Base-by-base conservation (phyloP, 495 filamentous ascomycete genomes). In the Letharia columbiana region DNA sequence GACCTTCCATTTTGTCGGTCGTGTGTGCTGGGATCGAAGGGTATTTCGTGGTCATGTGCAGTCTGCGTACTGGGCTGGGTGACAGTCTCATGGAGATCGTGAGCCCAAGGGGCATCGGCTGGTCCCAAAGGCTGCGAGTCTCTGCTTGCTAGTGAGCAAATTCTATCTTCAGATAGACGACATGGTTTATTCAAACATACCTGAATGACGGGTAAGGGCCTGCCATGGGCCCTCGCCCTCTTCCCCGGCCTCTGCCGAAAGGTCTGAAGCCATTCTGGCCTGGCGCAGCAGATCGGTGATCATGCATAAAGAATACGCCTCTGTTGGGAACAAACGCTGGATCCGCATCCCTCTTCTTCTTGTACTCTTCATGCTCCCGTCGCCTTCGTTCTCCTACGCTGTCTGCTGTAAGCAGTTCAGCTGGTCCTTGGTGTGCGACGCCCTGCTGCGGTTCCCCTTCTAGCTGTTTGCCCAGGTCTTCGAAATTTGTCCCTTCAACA, bases 301-400 rank as follows among this genome's bases (percentile, higher is more conserved):
- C 94, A 75, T 98, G 94, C 80, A 98, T 87, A 80, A 97, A 98
- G 80, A 98, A 98, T 62, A 87, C 88, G 35, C 94, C 94, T 61
- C 95, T 83, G 71, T 95, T 98, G 62, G 94, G 94, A 44, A 98
- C 92, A 75, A 96, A 96, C 41, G 93, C 87, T 54, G 94, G 94
- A 77, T 97, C 91, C 67, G 89, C 87, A 72, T 93, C 92, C 68
- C 90, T 84, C 74, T 89, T 88, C 77, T 90, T 90, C 74, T 86
- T 84, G 75, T 92, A 91, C 71, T 96, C 91, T 54, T 97, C 93
- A 71, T 96, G 89, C 70, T 96, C 93, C 62, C 88, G 86, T 62
- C 90, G 86, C 76, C 88, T 86, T 64, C 82, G 81, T 58, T 94
- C 89, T 63, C 83, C 81, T 47, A 83, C 74, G 23, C 80, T 79